These are phyloP conservation scores for Exserohilum rostratum DNA, from an alignment of 2,329 filamentous ascomycete genomes.

Conservation along the genomic window DNA sequence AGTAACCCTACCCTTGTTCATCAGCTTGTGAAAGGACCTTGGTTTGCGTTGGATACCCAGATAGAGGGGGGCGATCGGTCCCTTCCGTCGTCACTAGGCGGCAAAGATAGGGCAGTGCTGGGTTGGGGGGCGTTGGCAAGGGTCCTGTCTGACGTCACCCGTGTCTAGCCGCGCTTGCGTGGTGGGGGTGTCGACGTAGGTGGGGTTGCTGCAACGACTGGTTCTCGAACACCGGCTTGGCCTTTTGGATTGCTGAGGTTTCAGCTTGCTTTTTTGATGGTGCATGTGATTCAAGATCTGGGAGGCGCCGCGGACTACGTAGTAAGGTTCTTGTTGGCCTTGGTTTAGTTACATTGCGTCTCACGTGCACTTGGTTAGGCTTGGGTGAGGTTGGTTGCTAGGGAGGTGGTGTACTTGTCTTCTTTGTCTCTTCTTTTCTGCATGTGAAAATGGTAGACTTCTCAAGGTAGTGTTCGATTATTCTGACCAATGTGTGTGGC, in stretches of 20 bases:
- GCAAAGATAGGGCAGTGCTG: constrained; percentile 9
- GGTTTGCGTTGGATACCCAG: constrained; percentile 19
- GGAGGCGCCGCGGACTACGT: not conserved
- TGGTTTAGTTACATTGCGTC: not conserved
- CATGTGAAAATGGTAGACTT: too few relatives aligned
- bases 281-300: too few relatives aligned
- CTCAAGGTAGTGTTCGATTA: too few relatives aligned
- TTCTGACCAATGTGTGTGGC: too few relatives aligned
- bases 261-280: too few relatives aligned
- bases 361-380: not conserved
- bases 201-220: not conserved
- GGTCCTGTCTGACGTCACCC: constrained; percentile 35
- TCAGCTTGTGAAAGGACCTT: constrained; percentile 18
- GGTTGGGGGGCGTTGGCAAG: constrained; percentile 10
- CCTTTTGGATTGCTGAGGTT: not conserved
- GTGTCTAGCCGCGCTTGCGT: constrained; percentile 15
- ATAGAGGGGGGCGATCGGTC: not conserved
- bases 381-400: too few relatives aligned
- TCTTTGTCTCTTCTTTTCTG: too few relatives aligned
- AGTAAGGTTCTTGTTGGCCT: not conserved
- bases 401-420: too few relatives aligned
- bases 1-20: constrained; percentile 21
- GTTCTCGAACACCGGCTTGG: not conserved
- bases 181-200: constrained; percentile 10
- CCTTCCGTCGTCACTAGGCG: constrained; percentile 14